Conservation (phyloP, 2,329 filamentous ascomycete species). For the Stagonosporopsis vannaccii region DNA sequence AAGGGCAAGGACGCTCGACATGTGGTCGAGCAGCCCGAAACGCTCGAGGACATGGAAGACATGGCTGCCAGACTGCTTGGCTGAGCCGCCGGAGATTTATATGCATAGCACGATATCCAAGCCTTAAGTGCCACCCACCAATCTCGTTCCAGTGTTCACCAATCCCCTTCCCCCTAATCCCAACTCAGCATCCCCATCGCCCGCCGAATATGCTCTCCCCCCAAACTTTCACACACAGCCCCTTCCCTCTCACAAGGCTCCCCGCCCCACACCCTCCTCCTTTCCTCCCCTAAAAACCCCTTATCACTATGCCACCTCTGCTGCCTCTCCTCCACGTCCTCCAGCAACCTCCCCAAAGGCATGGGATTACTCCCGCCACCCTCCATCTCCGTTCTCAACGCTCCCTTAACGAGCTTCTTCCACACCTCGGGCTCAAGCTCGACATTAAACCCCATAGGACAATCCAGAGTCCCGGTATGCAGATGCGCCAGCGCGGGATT, state of each 20-base stretch:
- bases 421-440: slow-evolving; percentile 55
- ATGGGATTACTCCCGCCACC: slow-evolving; percentile 44
- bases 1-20: slow-evolving; percentile 59
- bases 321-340: slow-evolving; percentile 53
- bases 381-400: slow-evolving; percentile 54
- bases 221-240: slow-evolving; percentile 25
- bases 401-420: slow-evolving; percentile 53
- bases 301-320: slow-evolving; percentile 49
- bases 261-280: slow-evolving; percentile 28
- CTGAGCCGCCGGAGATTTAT: slow-evolving; percentile 9
- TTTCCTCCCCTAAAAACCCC: slow-evolving; percentile 25
- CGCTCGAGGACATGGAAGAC: slow-evolving; percentile 79
- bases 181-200: slow-evolving; percentile 24
- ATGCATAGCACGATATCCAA: slow-evolving; percentile 11
- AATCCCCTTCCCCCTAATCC: slow-evolving; percentile 8
- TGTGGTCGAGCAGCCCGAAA: slow-evolving; percentile 75
- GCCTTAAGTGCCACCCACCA: background rate
- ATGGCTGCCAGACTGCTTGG: slow-evolving; percentile 75
- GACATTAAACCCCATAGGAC: slow-evolving; percentile 54
- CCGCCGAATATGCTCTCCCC: slow-evolving; percentile 22
- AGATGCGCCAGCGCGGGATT: slow-evolving; percentile 48
- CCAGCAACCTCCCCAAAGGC: slow-evolving; percentile 46
- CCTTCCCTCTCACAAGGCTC: slow-evolving; percentile 19
- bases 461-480: slow-evolving; percentile 53
- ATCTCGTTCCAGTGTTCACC: background rate